Base-by-base conservation (phyloP, 352 stramenopile genomes). In the Blastocystis sp. region DNA sequence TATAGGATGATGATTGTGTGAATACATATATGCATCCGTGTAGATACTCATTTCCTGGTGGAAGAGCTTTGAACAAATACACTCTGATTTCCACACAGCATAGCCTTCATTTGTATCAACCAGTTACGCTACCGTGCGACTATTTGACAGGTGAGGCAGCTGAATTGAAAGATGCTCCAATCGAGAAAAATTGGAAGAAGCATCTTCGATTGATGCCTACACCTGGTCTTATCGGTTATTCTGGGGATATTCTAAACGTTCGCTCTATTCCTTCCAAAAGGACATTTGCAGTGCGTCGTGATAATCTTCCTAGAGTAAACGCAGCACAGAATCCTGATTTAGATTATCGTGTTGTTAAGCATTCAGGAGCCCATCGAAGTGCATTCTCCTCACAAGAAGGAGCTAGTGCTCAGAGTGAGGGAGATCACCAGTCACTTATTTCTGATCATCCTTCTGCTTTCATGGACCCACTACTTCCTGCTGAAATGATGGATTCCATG, bases 31-130 rank as follows among this genome's bases (percentile, higher is more conserved):
- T 66, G 56, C 53, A 69, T 42, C 73, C 73, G 3, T 84, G 73
- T 22, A 30, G 73, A 22, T 84, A 84, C 48, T 84, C 73, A 4
- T 68, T 66, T 44, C 73, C 73, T 13, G 37, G 54, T n/a, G 73
- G 44, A 17, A 37, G 0, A 17, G 59, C 73, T 37, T 66, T 68
- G 15, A 37, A 66, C 48, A 37, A 66, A 33, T 64, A 40, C 51
- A 30, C 27, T 9, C 44, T 84, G 24, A 84, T 84, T 42, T 84
- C 73, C 22, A 51, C 73, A 3, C 73, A 84, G 33, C 73, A 84
- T 56, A 66, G 44, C 19, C 73, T 84, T 64, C 73, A 84, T 56
- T 57, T 84, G 35, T 84, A 84, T 37, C 73, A 84, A 30, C 73
- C 73, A 13, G 42, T 84, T 44, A 27, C 42, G 7, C 73, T 84